These are phyloP conservation scores for Plasmopara viticola DNA, from an alignment of 352 stramenopile genomes.

Conservation along the genomic window DNA sequence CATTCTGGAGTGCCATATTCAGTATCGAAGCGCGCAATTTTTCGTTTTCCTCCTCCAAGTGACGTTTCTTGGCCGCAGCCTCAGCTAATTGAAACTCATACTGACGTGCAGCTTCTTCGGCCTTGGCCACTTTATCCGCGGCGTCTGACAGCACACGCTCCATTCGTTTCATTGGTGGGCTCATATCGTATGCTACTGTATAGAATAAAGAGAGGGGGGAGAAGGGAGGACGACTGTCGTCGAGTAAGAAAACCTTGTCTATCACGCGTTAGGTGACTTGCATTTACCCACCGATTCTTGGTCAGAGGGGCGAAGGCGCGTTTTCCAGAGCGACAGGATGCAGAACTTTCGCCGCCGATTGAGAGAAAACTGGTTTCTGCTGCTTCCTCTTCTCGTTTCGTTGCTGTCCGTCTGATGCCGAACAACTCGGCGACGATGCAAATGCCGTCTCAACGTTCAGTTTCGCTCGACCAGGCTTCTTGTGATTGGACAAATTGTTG, in stretches of 20 bases:
- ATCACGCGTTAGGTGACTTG: neutral
- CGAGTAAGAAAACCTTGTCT: neutral
- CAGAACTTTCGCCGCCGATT: constrained; percentile 5
- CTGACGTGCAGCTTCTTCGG: constrained; percentile 50
- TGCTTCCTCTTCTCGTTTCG: constrained; percentile 8
- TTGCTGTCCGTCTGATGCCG: constrained; percentile 19
- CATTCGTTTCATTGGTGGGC: constrained; percentile 40
- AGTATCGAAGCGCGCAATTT: constrained; percentile 73
- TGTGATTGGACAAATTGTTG: constrained; percentile 18
- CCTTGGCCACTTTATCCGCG: constrained; percentile 63
- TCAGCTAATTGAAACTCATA: constrained; percentile 46
- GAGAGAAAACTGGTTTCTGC: constrained; percentile 26
- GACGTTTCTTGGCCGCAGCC: constrained; percentile 60
- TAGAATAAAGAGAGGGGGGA: neutral
- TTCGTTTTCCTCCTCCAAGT: constrained; percentile 78
- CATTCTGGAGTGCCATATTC: constrained; percentile 66
- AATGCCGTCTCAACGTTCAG: constrained; percentile 24
- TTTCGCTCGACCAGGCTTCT: constrained; percentile 18
- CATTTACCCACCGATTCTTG: neutral
- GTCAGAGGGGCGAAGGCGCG: neutral
- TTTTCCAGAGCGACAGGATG: constrained; percentile 7
- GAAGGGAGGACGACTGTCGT: neutral
- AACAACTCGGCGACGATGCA: constrained; percentile 26
- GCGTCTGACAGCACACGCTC: constrained; percentile 68
- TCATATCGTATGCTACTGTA: constrained; percentile 27